phyloP scores from a whole-genome alignment of 2,329 filamentous ascomycete species.

The Drechmeria coniospora region DNA sequence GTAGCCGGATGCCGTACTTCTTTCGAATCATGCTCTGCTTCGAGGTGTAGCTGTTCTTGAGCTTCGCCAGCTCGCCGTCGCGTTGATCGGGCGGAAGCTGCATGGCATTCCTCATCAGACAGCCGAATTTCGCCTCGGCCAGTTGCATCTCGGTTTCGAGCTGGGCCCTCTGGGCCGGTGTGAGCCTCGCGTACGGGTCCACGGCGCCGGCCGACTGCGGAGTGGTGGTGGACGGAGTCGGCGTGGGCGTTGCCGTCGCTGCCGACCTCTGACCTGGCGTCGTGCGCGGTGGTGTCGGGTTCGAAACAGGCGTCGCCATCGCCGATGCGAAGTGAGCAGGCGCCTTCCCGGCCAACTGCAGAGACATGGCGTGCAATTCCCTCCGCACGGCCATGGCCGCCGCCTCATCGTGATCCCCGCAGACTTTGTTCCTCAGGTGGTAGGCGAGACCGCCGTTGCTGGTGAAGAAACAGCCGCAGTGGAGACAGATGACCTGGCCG shows the following conservation, averaged over 20 bases:
- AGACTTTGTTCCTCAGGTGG: constrained; percentile 29
- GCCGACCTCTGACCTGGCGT: constrained; percentile 1
- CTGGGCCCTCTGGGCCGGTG: constrained; percentile 8
- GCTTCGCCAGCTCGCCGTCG: constrained; percentile 20
- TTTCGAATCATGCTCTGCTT: constrained; percentile 42
- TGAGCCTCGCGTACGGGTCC: constrained; percentile 31
- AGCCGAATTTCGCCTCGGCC: constrained; percentile 20
- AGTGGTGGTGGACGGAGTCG: not conserved
- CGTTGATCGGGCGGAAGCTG: constrained; percentile 17
- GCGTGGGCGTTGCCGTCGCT: constrained; percentile 1
- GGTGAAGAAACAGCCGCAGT: constrained; percentile 29
- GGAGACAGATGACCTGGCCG: constrained; percentile 22
- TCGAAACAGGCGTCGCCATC: not conserved
- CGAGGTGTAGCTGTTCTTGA: constrained; percentile 38
- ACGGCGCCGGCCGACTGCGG: constrained; percentile 7
- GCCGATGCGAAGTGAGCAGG: not conserved
- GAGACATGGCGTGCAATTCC: not conserved
- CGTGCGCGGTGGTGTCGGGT: not conserved
- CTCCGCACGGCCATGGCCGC: constrained; percentile 1
- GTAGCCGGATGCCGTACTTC: constrained; percentile 39
- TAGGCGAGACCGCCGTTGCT: constrained; percentile 26
- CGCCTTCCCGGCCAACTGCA: not conserved
- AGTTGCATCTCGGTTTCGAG: constrained; percentile 15
- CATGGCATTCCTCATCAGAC: constrained; percentile 26
- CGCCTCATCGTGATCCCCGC: constrained; percentile 22